Conservation (phyloP, 1,284 basidiomycete genomes). For the Laetiporus sulphureus region DNA sequence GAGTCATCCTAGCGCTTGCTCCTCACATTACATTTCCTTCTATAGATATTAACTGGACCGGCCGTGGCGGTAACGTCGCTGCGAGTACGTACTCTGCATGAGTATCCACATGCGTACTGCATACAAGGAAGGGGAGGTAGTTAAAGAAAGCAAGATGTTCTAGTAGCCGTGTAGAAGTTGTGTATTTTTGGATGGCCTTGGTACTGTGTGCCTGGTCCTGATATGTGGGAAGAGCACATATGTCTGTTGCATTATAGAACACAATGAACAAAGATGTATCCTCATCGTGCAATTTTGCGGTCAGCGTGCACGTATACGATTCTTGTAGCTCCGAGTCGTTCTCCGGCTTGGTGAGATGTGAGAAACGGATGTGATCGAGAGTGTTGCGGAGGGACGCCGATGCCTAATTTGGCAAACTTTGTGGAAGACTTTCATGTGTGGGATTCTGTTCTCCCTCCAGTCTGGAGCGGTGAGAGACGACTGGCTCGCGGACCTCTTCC, state of each 20-base stretch:
- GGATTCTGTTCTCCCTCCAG: slow-evolving; percentile 28
- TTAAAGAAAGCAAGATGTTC: slow-evolving; percentile 1
- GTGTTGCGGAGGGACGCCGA: not conserved
- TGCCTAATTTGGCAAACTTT: slow-evolving; percentile 8
- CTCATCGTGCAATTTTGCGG: not conserved
- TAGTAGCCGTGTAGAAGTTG: slow-evolving; percentile 5
- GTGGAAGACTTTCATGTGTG: slow-evolving; percentile 39
- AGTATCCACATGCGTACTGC: slow-evolving; percentile 16
- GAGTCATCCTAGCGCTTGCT: slow-evolving; percentile 4
- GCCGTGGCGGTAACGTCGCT: slow-evolving; percentile 90
- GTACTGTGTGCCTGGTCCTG: not conserved
- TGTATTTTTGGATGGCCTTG: slow-evolving; percentile 5
- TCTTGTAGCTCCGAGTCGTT: no score
- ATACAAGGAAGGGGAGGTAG: not conserved
- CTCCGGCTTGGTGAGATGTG: no score
- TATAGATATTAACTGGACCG: slow-evolving; percentile 86
- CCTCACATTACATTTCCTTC: slow-evolving; percentile 8
- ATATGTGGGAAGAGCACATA: no score
- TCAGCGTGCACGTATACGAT: no score
- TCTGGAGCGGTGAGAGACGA: slow-evolving; percentile 6
- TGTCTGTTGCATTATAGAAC: slow-evolving; percentile 10
- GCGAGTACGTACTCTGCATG: slow-evolving; percentile 90
- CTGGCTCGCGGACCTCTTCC: slow-evolving; percentile 23
- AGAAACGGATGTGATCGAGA: not conserved
- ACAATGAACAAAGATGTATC: slow-evolving; percentile 4